Percentiles rank a stretch among this genome's conserved stretches.
phyloP scores from a whole-genome alignment of 768 basidiomycete species.

The Chalciporus sphaerocephalus region DNA sequence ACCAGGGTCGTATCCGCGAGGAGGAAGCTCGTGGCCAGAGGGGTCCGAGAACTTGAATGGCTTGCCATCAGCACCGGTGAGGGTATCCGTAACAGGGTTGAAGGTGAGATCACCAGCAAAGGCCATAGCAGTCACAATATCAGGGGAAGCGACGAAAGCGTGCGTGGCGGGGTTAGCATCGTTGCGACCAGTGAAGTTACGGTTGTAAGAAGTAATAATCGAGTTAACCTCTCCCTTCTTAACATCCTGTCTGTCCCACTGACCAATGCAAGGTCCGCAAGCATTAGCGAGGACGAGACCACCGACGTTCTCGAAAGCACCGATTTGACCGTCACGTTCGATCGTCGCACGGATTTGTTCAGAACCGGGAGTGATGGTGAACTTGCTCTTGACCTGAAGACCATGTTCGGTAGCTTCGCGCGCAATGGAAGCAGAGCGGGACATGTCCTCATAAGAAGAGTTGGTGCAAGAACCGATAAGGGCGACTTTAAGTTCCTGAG shows the following conservation, averaged over 20 bases:
- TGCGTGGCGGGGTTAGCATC: slow-evolving; percentile 99
- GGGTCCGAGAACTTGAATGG: slow-evolving; percentile 96
- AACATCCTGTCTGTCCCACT: slow-evolving; percentile 97
- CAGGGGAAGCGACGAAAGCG: slow-evolving; percentile 90
- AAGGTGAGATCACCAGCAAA: slow-evolving; percentile 93
- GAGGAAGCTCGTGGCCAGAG: slow-evolving; percentile 87
- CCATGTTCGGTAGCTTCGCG: slow-evolving; percentile 86
- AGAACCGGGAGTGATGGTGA: slow-evolving; percentile 97
- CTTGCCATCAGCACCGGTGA: slow-evolving; percentile 89
- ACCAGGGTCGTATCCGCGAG: slow-evolving; percentile 93
- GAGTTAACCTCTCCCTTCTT: slow-evolving; percentile 97
- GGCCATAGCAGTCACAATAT: slow-evolving; percentile 94
- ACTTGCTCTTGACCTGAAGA: slow-evolving; percentile 83
- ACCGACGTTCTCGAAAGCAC: slow-evolving; percentile 79
- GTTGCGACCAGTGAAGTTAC: slow-evolving; percentile 99
- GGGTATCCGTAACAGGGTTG: slow-evolving; percentile 91
- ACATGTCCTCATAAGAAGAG: slow-evolving; percentile 99
- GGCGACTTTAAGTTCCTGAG: slow-evolving; percentile 92
- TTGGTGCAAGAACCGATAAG: slow-evolving; percentile 99
- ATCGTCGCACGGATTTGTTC: slow-evolving; percentile 99
- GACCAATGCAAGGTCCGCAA: slow-evolving; percentile 98
- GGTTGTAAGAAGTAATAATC: slow-evolving; percentile 99
- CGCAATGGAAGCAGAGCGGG: slow-evolving; percentile 92
- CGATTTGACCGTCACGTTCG: slow-evolving; percentile 91
- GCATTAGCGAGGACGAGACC: slow-evolving; percentile 96